These are phyloP conservation scores for Diplodia mutila DNA, from an alignment of 2,329 filamentous ascomycete species.

Conservation along the genomic window DNA sequence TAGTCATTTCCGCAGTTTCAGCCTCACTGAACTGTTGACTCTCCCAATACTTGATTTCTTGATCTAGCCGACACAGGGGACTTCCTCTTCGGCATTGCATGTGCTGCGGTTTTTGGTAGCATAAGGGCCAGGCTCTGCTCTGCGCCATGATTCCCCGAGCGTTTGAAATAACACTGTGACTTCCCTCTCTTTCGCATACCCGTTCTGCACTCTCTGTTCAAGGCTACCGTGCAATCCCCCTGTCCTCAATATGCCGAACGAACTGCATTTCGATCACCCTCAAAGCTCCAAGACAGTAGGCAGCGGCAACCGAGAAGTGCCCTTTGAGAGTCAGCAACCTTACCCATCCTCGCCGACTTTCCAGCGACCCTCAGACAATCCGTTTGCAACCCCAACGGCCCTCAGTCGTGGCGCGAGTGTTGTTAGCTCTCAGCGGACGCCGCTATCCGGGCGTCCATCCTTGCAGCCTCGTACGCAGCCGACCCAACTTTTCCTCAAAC, in stretches of 20 bases:
- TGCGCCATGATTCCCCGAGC: background rate
- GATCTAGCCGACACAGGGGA: conserved; percentile 6
- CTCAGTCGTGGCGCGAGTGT: conserved; percentile 2
- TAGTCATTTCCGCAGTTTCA: background rate
- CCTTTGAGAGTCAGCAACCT: background rate
- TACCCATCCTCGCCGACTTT: background rate
- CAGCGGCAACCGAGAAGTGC: background rate
- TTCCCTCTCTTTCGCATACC: too few species aligned
- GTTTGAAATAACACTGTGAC: too few species aligned
- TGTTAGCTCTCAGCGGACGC: background rate
- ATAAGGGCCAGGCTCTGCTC: background rate
- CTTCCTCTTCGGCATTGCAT: background rate
- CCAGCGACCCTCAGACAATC: background rate
- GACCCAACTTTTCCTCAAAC: too few species aligned
- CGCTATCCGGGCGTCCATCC: background rate
- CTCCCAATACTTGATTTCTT: too few species aligned
- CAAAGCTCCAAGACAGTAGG: background rate
- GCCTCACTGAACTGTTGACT: background rate
- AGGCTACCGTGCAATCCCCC: too few species aligned
- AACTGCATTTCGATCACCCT: background rate
- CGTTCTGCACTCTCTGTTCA: too few species aligned
- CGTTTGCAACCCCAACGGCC: background rate
- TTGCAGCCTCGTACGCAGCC: background rate
- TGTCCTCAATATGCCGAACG: background rate
- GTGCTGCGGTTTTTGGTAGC: background rate